Evolutionary conservation across 345 rosid genomes (phyloP).

Genomic region (Pelargonium nanum): DNA sequence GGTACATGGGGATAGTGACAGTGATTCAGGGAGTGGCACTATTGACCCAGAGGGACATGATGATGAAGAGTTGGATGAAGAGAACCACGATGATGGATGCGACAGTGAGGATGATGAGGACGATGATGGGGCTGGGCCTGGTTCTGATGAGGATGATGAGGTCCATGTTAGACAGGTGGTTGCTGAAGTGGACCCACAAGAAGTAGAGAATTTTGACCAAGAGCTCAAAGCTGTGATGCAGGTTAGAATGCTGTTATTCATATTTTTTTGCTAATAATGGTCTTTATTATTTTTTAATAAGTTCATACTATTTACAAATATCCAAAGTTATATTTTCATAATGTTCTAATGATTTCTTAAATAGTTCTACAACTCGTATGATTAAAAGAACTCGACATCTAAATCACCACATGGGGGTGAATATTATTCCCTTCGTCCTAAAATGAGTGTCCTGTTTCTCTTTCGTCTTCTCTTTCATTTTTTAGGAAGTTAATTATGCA

Average conservation of each 20-base stretch:
- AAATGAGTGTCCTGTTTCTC: too few species aligned
- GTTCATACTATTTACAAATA: too few species aligned
- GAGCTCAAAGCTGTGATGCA: constrained; percentile 89
- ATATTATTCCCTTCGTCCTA: too few species aligned
- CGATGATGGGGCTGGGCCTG: constrained; percentile 58
- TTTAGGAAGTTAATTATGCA: too few species aligned
- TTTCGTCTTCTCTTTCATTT: too few species aligned
- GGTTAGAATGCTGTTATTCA: constrained; percentile 29
- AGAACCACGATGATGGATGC: constrained; percentile 55
- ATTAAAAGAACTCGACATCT: too few species aligned
- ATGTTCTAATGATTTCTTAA: too few species aligned
- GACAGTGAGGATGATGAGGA: constrained; percentile 61
- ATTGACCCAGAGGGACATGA: constrained; percentile 58
- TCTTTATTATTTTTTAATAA: too few species aligned
- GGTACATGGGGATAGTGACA: constrained; percentile 55
- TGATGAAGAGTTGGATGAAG: constrained; percentile 74
- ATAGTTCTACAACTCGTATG: too few species aligned
- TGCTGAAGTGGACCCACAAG: constrained; percentile 70
- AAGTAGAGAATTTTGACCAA: constrained; percentile 69
- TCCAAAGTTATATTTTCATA: too few species aligned
- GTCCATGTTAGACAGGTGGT: constrained; percentile 78
- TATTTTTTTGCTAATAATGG: not conserved
- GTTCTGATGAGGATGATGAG: constrained; percentile 81
- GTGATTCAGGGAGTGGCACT: constrained; percentile 79
- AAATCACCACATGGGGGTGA: too few species aligned